These are phyloP conservation scores for Endogone sp. DNA, from an alignment of 192 early-diverging fungal species.

Conservation along the genomic window DNA sequence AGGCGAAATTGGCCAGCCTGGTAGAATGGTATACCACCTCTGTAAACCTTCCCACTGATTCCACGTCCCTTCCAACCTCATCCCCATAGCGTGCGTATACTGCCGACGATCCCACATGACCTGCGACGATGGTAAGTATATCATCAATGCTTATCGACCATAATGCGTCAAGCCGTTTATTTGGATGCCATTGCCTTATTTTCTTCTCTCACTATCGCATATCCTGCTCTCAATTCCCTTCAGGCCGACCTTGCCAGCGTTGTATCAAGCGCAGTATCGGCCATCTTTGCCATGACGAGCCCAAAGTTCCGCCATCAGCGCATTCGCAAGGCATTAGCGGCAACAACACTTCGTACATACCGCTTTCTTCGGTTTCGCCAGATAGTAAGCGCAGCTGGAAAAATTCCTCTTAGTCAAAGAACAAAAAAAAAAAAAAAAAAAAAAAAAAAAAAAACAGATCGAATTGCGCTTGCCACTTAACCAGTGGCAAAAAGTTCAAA, in stretches of 20 bases:
- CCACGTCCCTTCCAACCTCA: background rate
- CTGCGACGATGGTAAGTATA: conserved; percentile 69
- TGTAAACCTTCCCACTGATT: no score
- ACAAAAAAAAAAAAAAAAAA: no score
- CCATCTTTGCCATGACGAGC: conserved; percentile 90
- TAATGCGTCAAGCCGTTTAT: background rate
- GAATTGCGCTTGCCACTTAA: background rate
- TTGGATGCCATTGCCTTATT: background rate
- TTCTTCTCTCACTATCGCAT: background rate
- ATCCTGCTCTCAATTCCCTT: background rate
- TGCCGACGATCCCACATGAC: conserved; percentile 97
- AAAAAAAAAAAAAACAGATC: background rate
- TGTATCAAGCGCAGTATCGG: conserved; percentile 94
- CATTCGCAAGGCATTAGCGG: background rate
- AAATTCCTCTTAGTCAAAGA: no score
- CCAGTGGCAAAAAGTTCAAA: no score
- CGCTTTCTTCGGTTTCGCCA: background rate
- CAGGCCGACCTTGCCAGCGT: conserved; percentile 87
- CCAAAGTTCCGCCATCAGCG: conserved; percentile 38
- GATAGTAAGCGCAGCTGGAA: background rate
- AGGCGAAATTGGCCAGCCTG: no score
- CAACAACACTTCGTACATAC: background rate
- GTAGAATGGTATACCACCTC: no score
- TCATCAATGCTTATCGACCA: background rate
- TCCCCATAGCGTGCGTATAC: conserved; percentile 78